phyloP scores from a whole-genome alignment of 306 rosid genomes.

The Argentina anserina region DNA sequence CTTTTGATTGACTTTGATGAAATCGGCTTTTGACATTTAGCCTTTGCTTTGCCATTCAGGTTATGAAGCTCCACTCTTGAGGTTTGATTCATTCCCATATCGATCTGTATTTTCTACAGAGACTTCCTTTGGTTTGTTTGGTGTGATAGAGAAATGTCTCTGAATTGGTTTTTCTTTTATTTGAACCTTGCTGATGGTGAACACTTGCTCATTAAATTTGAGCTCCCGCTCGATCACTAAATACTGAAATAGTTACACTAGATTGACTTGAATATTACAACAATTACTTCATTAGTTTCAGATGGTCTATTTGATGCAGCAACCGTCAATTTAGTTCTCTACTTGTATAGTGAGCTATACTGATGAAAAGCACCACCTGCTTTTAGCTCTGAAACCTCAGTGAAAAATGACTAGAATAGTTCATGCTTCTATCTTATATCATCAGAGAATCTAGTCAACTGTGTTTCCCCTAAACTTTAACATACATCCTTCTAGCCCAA shows the following conservation, averaged over 20 bases:
- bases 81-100: conserved; percentile 35
- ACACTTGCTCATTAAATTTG: background rate
- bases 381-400: background rate
- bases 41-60: conserved; percentile 42
- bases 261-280: background rate
- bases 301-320: background rate
- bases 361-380: background rate
- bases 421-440: background rate
- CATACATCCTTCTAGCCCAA: background rate
- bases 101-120: background rate
- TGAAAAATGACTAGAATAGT: background rate
- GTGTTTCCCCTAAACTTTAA: no score
- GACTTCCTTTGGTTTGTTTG: background rate
- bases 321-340: background rate
- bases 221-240: no score
- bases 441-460: no score
- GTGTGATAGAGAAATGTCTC: background rate
- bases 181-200: background rate
- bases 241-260: no score
- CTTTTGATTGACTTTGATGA: background rate
- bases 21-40: background rate
- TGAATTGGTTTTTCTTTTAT: background rate
- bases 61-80: conserved; percentile 72
- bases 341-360: background rate
- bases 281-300: background rate